phyloP scores from a whole-genome alignment of 1,284 basidiomycete species.

The Sanghuangporus sanghuang region DNA sequence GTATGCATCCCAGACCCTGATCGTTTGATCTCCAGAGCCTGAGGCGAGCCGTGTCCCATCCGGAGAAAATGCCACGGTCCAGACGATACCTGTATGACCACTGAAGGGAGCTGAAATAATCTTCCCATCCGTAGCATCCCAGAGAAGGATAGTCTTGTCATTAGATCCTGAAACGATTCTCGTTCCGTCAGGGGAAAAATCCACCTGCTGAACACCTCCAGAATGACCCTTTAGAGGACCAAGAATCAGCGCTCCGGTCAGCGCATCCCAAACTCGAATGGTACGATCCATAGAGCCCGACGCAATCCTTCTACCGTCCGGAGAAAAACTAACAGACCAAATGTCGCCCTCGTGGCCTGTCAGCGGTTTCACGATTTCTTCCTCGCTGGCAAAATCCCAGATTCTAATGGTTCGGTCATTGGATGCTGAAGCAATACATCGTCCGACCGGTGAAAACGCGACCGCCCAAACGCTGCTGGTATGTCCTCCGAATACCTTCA shows the following conservation, averaged over 20 bases:
- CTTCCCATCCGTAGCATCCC: not conserved
- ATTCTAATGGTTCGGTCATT: not conserved
- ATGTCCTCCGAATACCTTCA: not conserved
- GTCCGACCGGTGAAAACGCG: not conserved
- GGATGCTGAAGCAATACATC: not conserved
- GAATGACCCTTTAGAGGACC: constrained; percentile 25
- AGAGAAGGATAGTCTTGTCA: constrained; percentile 8
- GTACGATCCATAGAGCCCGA: constrained; percentile 11
- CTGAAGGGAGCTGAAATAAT: not conserved
- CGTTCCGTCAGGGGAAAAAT: constrained; percentile 10
- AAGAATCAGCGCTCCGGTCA: not conserved
- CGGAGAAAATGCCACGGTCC: not conserved
- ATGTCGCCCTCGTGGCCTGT: not conserved
- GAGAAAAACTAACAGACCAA: constrained; percentile 3
- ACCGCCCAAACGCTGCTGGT: not conserved
- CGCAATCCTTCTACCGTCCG: constrained; percentile 14
- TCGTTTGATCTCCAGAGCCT: not conserved
- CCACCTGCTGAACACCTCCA: not conserved
- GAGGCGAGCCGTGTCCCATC: not conserved
- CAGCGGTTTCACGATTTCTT: not conserved
- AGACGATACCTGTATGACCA: not conserved
- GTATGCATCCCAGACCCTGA: not conserved
- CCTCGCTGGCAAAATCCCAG: not conserved
- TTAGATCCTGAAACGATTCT: constrained; percentile 5
- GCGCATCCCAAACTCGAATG: not conserved